Evolutionary conservation across 176 grass and related monocot species (phyloP), one percentile per base, ranked within the genome.

Genomic region (Aegilops speltoides): DNA sequence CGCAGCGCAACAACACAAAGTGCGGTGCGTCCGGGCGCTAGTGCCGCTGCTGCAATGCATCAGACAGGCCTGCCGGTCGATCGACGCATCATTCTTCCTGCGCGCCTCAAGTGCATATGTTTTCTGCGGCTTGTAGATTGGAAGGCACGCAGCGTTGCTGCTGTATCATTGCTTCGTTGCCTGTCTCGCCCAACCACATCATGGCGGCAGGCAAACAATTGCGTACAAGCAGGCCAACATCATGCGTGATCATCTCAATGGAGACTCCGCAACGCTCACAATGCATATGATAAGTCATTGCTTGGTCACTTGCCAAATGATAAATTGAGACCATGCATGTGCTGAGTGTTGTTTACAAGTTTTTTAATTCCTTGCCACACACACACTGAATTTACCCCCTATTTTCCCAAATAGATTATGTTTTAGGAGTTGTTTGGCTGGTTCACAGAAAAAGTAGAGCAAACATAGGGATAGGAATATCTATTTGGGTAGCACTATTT

Each of bases 221-320:
- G 82, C 89, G 81, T 91, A 77, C 82, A 54, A 38, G 86, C 77
- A 85, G 86, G 48, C 82, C 82, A 88, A 76, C 89, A 91, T 85
- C 29, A 88, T 81, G 82, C 9, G 17, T 5, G 22, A 81, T 87
- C 81, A 76, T 91, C 79, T 59, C 0, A 59, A 9, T 3, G 0
- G 19, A 22, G 56, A 22, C 56, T 59, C 56, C 23, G n/a, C 10
- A 10, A 2, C 7, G 14, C 1, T 14, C 59, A 62, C 20, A 24
- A 10, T 2, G 22, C 59, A 62, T 1, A 24, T 62, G 7, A 62
- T 11, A 10, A 23, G 59, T 10, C 22, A 0, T 24, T 4, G 59
- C 59, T 24, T 11, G 22, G 59, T 62, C 59, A 1, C 0, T 2
- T 22, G 16, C 0, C 7, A 8, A 57, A 57, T 57, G 19, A 57